These are phyloP conservation scores for Nemophila menziesii DNA, from an alignment of 257 asterid species.

Conservation along the genomic window DNA sequence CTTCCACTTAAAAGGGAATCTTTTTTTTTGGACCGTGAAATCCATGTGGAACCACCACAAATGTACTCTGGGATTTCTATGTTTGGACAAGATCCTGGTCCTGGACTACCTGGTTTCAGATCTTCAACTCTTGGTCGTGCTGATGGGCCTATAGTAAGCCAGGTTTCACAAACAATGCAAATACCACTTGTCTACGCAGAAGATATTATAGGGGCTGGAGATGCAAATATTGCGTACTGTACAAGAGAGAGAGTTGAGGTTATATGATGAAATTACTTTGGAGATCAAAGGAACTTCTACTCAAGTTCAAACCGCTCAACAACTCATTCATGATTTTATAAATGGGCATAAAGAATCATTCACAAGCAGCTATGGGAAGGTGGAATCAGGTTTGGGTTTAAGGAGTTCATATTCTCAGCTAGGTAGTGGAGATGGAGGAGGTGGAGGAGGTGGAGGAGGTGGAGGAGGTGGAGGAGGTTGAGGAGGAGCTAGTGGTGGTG, in stretches of 20 bases:
- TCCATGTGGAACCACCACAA: conserved; percentile 34
- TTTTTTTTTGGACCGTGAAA: conserved; percentile 40
- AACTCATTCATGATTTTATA: conserved; percentile 71
- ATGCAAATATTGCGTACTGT: conserved; percentile 63
- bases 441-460: too few species aligned
- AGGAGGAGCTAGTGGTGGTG: too few species aligned
- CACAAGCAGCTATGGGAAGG: conserved; percentile 23
- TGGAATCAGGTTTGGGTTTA: conserved; percentile 37
- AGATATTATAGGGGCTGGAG: conserved; percentile 72
- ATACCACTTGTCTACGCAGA: conserved; percentile 82
- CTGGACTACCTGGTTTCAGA: conserved; percentile 38
- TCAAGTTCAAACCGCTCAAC: conserved; percentile 80
- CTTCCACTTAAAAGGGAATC: conserved; percentile 45
- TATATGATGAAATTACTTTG: conserved; percentile 67
- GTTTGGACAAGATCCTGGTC: conserved; percentile 52
- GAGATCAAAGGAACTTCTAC: conserved; percentile 78
- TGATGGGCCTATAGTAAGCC: conserved; percentile 63
- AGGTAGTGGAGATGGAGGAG: too few species aligned
- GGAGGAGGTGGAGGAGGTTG: too few species aligned
- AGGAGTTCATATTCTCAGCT: conserved; percentile 51
- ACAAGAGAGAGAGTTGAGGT: conserved; percentile 65
- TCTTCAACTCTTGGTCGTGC: conserved; percentile 38
- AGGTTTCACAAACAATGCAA: conserved; percentile 86
- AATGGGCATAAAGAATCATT: conserved; percentile 43
- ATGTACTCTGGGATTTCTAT: conserved; percentile 34